Base-by-base conservation (phyloP, 345 rosid species). In the Gossypium stocksii region DNA sequence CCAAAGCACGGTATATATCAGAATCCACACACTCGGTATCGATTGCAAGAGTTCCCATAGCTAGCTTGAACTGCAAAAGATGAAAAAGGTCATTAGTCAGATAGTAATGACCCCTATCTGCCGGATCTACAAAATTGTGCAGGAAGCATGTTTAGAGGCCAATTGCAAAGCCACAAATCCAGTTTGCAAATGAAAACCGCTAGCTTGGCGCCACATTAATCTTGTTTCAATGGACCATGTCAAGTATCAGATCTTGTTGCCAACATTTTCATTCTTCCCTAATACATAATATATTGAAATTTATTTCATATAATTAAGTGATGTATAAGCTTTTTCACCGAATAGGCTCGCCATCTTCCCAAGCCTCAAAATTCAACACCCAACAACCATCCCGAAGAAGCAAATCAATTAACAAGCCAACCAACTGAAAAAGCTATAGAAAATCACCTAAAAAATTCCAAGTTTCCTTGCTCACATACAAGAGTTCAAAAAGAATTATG, bases 1-100 rank as follows among this genome's bases (percentile, higher is more conserved):
- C 98, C 78, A 91, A 74, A 54, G 77, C 81, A 19, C 68, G 62
- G 82, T 87, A 90, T 15, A 91, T 57, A 72, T 82, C 88, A 1
- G 83, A 76, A 73, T 84, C 86, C n/a, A 68, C 48, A 65, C 66
- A 76, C 46, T 74, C 85, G 4, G 70, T 23, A 71, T 83, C 87
- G 20, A 72, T 78, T n/a, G 80, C 79, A 25, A 81, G 76, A 27
- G 81, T 77, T 25, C 80, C 98, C 97, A 93, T 93, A 38, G 57
- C 76, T 64, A 56, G 68, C 81, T 59, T 71, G 72, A 70, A 74
- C 73, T 74, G 78, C 81, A 78, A 61, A 41, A 23, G 52, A 44
- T 52, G 15, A 51, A 71, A 67, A 72, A 74, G 73, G 34, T 62
- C 52, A 68, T 69, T 46, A 57, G 53, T 67, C 51, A 69, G 12